Evolutionary conservation across 371 early-diverging fungal genomes (phyloP).

Genomic region (Syncephalastrum racemosum): DNA sequence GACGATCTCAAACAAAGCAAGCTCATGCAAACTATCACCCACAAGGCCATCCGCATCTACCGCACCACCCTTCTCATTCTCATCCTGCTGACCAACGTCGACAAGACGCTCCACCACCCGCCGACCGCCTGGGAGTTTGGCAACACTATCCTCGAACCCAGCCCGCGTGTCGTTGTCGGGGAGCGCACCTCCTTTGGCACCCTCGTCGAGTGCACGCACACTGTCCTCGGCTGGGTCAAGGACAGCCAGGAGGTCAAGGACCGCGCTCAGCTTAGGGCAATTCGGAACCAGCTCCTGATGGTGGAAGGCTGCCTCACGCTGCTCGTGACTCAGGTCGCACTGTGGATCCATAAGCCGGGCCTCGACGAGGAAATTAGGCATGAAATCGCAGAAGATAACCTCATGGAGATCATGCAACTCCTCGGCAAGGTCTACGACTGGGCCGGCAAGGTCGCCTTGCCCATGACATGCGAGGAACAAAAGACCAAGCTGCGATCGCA

Average conservation of each 20-base stretch:
- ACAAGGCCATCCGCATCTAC: constrained; percentile 17
- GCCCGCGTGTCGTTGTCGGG: constrained; percentile 12
- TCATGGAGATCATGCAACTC: constrained; percentile 26
- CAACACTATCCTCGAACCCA: constrained; percentile 31
- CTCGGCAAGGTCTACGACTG: constrained; percentile 16
- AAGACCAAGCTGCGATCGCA: not conserved
- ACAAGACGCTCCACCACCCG: constrained; percentile 15
- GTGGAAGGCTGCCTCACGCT: constrained; percentile 29
- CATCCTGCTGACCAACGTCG: constrained; percentile 23
- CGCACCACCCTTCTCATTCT: constrained; percentile 23
- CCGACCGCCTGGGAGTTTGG: constrained; percentile 38
- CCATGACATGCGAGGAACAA: constrained; percentile 6
- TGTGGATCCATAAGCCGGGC: constrained; percentile 41
- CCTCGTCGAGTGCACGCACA: constrained; percentile 30
- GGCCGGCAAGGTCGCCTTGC: constrained; percentile 1
- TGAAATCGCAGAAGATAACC: constrained; percentile 28
- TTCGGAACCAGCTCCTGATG: constrained; percentile 10
- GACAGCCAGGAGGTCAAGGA: constrained; percentile 18
- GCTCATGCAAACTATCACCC: constrained; percentile 15
- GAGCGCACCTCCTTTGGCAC: constrained; percentile 34
- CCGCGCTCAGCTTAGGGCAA: not conserved
- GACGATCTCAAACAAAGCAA: constrained; percentile 15
- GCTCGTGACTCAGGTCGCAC: constrained; percentile 27
- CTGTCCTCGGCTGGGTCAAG: constrained; percentile 19
- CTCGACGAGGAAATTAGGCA: constrained; percentile 18